These are phyloP conservation scores for Boletellus deceptivus DNA, from an alignment of 1,284 basidiomycete genomes.

Conservation along the genomic window DNA sequence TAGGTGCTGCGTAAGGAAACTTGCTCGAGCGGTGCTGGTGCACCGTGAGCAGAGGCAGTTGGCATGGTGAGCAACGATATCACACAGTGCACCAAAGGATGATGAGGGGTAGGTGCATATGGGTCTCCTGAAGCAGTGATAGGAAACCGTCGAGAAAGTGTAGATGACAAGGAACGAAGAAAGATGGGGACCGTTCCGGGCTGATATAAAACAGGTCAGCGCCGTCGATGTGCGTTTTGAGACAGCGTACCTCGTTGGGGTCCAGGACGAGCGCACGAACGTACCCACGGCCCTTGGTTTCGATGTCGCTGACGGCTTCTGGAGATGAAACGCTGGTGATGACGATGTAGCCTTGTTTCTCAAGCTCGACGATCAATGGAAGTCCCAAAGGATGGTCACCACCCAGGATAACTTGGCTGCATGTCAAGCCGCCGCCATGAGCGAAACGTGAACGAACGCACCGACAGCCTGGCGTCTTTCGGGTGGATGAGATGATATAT, in stretches of 20 bases:
- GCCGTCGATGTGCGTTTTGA: background rate
- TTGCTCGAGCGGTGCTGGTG: constrained; percentile 65
- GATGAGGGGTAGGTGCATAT: constrained; percentile 58
- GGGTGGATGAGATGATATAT: constrained; percentile 29
- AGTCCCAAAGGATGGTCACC: constrained; percentile 69
- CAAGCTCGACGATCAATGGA: constrained; percentile 68
- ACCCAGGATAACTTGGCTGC: constrained; percentile 66
- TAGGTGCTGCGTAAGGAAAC: constrained; percentile 62
- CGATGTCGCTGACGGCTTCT: constrained; percentile 60
- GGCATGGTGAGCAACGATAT: constrained; percentile 68
- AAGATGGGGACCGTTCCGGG: constrained; percentile 69
- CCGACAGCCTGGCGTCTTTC: constrained; percentile 71
- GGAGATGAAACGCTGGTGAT: constrained; percentile 71
- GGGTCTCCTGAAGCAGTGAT: constrained; percentile 75
- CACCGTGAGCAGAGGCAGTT: constrained; percentile 31
- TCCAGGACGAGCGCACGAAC: constrained; percentile 77
- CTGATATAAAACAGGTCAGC: constrained; percentile 35
- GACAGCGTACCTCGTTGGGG: constrained; percentile 56
- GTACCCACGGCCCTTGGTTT: constrained; percentile 65
- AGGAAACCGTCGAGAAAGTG: constrained; percentile 79
- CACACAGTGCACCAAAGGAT: constrained; percentile 68
- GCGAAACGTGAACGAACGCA: constrained; percentile 36
- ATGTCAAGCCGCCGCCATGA: constrained; percentile 10
- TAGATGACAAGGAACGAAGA: constrained; percentile 72
- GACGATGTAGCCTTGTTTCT: constrained; percentile 76